These are phyloP conservation scores for Solanum pimpinellifolium DNA, from an alignment of 257 asterid genomes.

Conservation along the genomic window DNA sequence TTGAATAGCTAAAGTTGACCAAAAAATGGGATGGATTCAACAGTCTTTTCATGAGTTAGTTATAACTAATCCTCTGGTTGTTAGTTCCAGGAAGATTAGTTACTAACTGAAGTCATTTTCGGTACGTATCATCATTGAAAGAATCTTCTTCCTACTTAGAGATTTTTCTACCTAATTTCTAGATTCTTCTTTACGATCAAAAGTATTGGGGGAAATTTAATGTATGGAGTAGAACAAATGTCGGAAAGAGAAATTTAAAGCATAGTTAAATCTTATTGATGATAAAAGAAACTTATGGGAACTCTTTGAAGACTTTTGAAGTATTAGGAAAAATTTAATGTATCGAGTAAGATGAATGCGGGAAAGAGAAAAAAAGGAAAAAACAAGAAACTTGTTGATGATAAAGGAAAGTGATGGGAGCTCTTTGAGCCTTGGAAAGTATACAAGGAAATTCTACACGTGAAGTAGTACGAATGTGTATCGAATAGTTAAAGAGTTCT, in stretches of 20 bases:
- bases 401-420: background rate
- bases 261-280: background rate
- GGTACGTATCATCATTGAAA: too few relatives aligned
- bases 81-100: too few relatives aligned
- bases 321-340: background rate
- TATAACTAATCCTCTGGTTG: too few relatives aligned
- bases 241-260: background rate
- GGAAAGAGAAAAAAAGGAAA: background rate
- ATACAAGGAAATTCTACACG: background rate
- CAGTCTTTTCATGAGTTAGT: too few relatives aligned
- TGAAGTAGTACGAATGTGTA: background rate
- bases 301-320: background rate
- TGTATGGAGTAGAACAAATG: too few relatives aligned
- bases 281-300: background rate
- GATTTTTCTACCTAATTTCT: too few relatives aligned
- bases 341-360: background rate
- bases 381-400: background rate
- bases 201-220: too few relatives aligned
- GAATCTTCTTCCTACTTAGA: too few relatives aligned
- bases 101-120: too few relatives aligned
- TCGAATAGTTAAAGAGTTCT: background rate
- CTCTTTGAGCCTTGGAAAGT: background rate
- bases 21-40: too few relatives aligned
- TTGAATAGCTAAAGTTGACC: too few relatives aligned
- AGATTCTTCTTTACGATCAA: too few relatives aligned